Evolutionary conservation across 345 rosid species (phyloP), one percentile per base, ranked within the genome.

Genomic region (Aquilaria yunnanensis): DNA sequence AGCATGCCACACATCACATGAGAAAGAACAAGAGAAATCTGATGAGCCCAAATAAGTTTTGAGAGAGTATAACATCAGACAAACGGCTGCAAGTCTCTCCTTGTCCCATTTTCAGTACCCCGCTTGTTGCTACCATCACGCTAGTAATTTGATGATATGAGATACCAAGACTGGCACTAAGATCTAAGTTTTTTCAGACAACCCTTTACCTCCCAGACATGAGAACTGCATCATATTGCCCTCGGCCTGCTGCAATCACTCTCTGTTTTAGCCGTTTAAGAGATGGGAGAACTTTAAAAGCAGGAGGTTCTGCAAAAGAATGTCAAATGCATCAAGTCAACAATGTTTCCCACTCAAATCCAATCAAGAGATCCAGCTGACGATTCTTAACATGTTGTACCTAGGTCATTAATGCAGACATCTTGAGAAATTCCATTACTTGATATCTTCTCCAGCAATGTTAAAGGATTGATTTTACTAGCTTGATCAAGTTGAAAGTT

Each of bases 201-300:
- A 37, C 43, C 10, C 37, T 50, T 45, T 83, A 94, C 99, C 99
- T 94, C 64, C 96, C 99, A 54, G 97, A 90, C 99, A 90, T 90
- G 60, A 94, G 83, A 56, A 94, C 89, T 12, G 99, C 99, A 81
- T 80, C 77, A 67, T 94, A 94, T 69, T 88, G 81, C 54, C 92
- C 97, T 2, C 88, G 91, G 12, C 96, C 79, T 64, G 97, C 95
- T 46, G 95, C 88, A 59, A 74, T 69, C 62, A 88, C 66, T 23
- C 96, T 87, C 66, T 92, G 85, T 76, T 88, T 94, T 61, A 94
- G 72, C 67, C 86, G 80, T 76, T 77, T 90, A 32, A 94, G 96
- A 63, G 89, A 86, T 7, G 99, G 99, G 56, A 94, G 84, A 72
- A 93, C 90, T 72, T 83, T 80, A 77, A 93, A 90, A 14, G 99